Evolutionary conservation across 805 yeast genomes (phyloP).

Genomic region (Teunomyces funiuensis): DNA sequence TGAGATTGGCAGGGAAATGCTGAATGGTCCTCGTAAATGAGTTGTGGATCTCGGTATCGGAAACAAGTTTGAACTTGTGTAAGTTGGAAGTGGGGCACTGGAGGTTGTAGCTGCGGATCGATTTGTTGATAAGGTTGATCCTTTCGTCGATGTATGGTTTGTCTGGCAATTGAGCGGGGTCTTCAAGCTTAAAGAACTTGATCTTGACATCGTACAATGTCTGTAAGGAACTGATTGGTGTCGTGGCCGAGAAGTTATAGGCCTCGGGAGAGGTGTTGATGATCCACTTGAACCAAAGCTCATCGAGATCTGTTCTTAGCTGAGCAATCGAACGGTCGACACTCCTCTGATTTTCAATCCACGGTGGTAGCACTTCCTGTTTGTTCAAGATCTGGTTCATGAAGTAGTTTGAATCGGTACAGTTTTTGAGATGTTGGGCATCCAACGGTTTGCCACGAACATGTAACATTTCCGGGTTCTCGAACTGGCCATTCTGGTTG

Average conservation of each 20-base stretch:
- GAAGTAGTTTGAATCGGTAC: slow-evolving; percentile 65
- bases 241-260: not conserved
- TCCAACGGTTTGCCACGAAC: slow-evolving; percentile 61
- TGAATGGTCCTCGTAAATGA: slow-evolving; percentile 18
- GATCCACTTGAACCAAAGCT: slow-evolving; percentile 19
- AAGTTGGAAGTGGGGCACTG: slow-evolving; percentile 38
- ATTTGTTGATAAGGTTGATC: slow-evolving; percentile 20
- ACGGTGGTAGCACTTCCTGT: slow-evolving; percentile 83
- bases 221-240: slow-evolving; percentile 1
- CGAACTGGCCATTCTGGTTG: slow-evolving; percentile 72
- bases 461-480: slow-evolving; percentile 43
- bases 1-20: slow-evolving; percentile 13
- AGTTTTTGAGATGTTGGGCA: slow-evolving; percentile 58
- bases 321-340: slow-evolving; percentile 47
- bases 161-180: slow-evolving; percentile 6
- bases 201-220: slow-evolving; percentile 1
- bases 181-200: not conserved
- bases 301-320: slow-evolving; percentile 47
- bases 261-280: slow-evolving; percentile 9
- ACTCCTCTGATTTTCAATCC: slow-evolving; percentile 78
- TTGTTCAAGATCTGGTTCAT: slow-evolving; percentile 71
- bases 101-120: slow-evolving; percentile 36
- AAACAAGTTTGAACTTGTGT: slow-evolving; percentile 37
- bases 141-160: slow-evolving; percentile 22
- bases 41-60: slow-evolving; percentile 25